Evolutionary conservation across 176 grass and related monocot species (phyloP).

Genomic region (Ampelocalamus luodianensis): DNA sequence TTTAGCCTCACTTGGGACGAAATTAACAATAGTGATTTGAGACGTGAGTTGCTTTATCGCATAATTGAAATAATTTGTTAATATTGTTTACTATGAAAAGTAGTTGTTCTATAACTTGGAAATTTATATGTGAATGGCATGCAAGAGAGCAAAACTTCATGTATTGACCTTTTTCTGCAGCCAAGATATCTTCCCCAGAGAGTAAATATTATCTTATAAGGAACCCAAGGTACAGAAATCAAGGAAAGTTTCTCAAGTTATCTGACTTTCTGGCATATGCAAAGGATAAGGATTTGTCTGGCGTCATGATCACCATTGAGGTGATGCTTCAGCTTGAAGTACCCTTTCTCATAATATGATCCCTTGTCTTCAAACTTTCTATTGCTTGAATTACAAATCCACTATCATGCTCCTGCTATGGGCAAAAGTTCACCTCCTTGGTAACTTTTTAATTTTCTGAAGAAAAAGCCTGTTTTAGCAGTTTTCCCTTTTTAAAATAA

Average conservation of each 20-base stretch:
- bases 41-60: constrained; percentile 60
- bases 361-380: not conserved
- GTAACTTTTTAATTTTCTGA: constrained; percentile 12
- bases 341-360: not conserved
- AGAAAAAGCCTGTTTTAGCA: not conserved
- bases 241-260: constrained; percentile 65
- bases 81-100: constrained; percentile 26
- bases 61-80: not conserved
- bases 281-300: constrained; percentile 63
- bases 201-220: constrained; percentile 30
- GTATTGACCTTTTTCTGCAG: constrained; percentile 42
- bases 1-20: constrained; percentile 83
- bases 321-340: constrained; percentile 45
- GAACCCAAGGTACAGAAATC: constrained; percentile 63
- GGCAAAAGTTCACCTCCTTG: constrained; percentile 9
- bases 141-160: constrained; percentile 29
- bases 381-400: not conserved
- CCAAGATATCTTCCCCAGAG: constrained; percentile 66
- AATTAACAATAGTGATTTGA: constrained; percentile 53
- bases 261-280: constrained; percentile 71
- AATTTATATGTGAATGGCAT: not conserved
- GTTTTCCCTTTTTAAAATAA: not conserved
- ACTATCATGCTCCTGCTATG: not conserved
- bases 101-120: not conserved
- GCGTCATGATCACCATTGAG: constrained; percentile 74